Evolutionary conservation across 2,329 filamentous ascomycete genomes (phyloP), one percentile per base, ranked within the genome.

Genomic region (Pochonia chlamydosporia): DNA sequence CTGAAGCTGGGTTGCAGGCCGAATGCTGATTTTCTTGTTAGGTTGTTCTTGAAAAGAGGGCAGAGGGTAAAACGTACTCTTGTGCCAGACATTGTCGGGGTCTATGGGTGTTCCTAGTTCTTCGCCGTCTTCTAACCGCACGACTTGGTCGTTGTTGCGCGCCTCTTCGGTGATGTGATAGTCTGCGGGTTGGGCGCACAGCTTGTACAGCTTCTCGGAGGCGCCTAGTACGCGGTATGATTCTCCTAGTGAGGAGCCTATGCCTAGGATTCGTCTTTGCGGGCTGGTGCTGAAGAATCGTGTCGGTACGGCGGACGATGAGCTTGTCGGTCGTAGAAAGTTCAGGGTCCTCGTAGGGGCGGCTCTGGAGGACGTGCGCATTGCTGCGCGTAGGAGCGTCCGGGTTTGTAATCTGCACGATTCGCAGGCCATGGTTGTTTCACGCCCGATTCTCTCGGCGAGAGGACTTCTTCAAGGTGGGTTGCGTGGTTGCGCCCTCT

Each of bases 1-100:
- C 85, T 91, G 68, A 99, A 99, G 0, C 90, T 97, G 1, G 90
- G 88, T 26, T 79, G 76, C 16, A 99, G 80, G 23, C 80, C 80
- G 53, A 96, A 81, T 44, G 84, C 89, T 95, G 59, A 40, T 40
- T 40, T 8, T 14, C 14, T 4, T 23, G 5, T 25, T 3, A 36
- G 18, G 20, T 36, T 37, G 20, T 21, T 40, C 5, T 31, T 46
- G 4, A 16, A 25, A 10, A 4, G 5, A 23, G 3, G 39, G 3
- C 25, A 33, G 24, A 23, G 4, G 20, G 37, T 13, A 1, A 23
- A 11, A 67, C 77, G 47, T 72, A 93, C 89, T 81, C 59, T 83
- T 74, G 64, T 95, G 89, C 92, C 92, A 96, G 30, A 63, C 63
- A 4, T 61, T 65, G 4, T 56, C 54, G 5, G 58, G 47, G 37